Evolutionary conservation across 1,139 yeast genomes (phyloP), one percentile per base, ranked within the genome.

Genomic region (Lodderomyces elongisporus): DNA sequence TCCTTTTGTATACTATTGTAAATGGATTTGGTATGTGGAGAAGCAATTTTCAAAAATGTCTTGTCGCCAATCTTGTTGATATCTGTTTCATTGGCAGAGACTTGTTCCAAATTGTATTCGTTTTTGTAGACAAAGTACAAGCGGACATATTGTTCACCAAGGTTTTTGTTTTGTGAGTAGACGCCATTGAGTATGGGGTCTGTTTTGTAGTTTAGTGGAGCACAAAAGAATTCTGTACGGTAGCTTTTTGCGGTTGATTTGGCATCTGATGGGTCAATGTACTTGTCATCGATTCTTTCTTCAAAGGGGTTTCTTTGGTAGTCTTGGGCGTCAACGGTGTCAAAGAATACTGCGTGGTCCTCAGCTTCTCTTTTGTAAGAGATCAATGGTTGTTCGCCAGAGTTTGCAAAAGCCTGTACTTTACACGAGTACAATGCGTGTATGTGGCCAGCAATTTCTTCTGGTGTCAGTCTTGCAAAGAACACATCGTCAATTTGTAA

Each of bases 401-500:
- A 54, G 13, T 56, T 49, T n/a, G 70, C 55, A 56, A 72, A 87
- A 12, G 96, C 95, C 47, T 91, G 93, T 38, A 91, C 77, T 58
- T 91, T 91, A 42, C 96, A 91, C 26, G 96, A 87, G 59, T 89
- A 91, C 39, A 91, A 70, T 12, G 96, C 84, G 52, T 85, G 87
- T 44, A 80, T 77, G 55, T 87, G 94, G 36, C 85, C 74, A 27
- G 87, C 91, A 49, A 91, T 83, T 39, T 79, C 88, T 39, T 74
- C 77, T 15, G 89, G 82, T 3, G 85, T 64, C 54, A 89, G 96
- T 46, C 85, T 77, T 34, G 94, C 91, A 55, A 91, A 89, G 61
- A 85, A 91, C 25, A 87, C 82, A 54, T 83, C 96, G 54, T 88
- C 96, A 43, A 91, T 87, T 27, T 96, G 96, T 46, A 91, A 71